A percentile compares a stretch with the other conserved stretches of the same genome.
phyloP scores from a whole-genome alignment of 148 eudicot genomes.

The Polygonum aviculare region DNA sequence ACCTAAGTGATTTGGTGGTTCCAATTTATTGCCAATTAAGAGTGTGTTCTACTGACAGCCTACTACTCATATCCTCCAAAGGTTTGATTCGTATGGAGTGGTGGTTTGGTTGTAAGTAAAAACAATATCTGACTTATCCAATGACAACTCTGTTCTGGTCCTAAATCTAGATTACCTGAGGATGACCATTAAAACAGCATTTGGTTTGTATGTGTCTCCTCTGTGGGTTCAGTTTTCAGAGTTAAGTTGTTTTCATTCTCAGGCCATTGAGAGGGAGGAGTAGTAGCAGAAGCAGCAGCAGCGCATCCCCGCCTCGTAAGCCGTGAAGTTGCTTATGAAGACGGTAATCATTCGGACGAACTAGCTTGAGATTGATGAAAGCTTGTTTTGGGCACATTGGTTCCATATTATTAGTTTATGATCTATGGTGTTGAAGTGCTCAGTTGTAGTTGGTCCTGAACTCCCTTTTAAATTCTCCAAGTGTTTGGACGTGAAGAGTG shows the following conservation, averaged over 20 bases:
- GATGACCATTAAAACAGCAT: not conserved
- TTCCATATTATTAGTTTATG: not conserved
- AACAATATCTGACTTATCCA: not conserved
- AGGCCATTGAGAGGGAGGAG: conserved; percentile 55
- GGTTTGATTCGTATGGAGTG: no score
- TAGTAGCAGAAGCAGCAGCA: conserved; percentile 60
- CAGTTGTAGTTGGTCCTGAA: not conserved
- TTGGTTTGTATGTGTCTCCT: not conserved
- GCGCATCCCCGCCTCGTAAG: conserved; percentile 46
- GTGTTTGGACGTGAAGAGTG: not conserved
- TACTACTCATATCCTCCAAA: no score
- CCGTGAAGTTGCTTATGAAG: conserved; percentile 17
- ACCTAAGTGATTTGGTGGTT: no score
- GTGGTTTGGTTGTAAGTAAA: no score
- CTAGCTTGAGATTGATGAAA: not conserved
- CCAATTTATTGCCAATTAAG: no score
- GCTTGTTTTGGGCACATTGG: not conserved
- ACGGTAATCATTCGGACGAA: not conserved
- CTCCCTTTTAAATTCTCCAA: not conserved
- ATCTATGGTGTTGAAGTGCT: not conserved
- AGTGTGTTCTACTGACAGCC: no score
- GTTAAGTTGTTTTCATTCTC: conserved; percentile 6
- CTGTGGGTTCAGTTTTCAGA: not conserved
- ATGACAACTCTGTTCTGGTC: not conserved
- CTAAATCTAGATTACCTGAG: not conserved